Conservation (phyloP, 2,329 filamentous ascomycete species). For the Monilinia vaccinii-corymbosi region DNA sequence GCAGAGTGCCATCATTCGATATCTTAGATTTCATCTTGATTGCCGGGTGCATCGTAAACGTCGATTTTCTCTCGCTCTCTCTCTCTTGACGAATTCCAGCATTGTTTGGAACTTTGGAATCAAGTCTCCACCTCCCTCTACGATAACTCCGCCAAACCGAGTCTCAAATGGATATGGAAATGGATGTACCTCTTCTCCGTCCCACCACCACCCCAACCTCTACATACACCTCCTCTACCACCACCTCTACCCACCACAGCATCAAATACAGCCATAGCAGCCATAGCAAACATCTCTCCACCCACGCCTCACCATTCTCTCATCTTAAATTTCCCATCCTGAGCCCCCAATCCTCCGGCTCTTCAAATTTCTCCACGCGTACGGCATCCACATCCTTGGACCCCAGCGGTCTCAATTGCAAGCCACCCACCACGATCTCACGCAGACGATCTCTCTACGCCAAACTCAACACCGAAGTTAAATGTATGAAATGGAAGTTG, state of each 20-base stretch:
- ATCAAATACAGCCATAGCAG: neutral
- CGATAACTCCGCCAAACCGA: neutral
- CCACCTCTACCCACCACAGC: neutral
- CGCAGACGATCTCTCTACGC: slow-evolving; percentile 3
- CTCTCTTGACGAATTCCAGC: neutral
- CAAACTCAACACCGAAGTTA: slow-evolving; percentile 5
- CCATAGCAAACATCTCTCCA: neutral
- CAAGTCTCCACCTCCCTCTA: neutral
- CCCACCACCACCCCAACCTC: neutral
- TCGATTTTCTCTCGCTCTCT: neutral
- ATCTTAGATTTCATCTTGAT: neutral
- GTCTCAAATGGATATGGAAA: neutral
- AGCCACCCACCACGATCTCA: neutral
- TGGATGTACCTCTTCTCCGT: slow-evolving; percentile 6
- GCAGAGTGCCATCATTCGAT: neutral
- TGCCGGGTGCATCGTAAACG: neutral
- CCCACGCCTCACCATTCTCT: neutral
- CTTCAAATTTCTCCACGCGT: neutral
- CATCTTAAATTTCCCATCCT: neutral
- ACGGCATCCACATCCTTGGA: neutral
- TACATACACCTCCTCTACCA: neutral
- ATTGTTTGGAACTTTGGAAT: neutral
- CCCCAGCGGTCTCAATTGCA: neutral
- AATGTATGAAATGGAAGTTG: neutral
- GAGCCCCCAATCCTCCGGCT: neutral